Evolutionary conservation across 768 basidiomycete genomes (phyloP).

Genomic region (Mycena olivaceomarginata): DNA sequence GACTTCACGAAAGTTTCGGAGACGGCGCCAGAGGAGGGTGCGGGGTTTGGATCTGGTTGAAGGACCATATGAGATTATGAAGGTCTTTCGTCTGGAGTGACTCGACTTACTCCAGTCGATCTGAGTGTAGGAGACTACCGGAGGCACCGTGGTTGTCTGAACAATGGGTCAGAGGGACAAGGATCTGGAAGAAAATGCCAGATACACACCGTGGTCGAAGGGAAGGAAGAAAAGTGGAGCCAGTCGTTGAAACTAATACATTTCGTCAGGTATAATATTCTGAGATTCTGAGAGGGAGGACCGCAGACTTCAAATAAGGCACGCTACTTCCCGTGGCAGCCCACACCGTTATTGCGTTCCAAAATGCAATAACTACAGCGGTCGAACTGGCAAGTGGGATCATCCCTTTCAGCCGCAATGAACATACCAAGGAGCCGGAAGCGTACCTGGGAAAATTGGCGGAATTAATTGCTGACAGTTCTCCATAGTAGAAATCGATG

Average conservation of each 20-base stretch:
- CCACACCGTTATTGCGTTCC: not conserved
- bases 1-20: not conserved
- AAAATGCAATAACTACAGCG: not conserved
- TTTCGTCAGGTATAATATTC: not conserved
- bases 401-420: not conserved
- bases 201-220: not conserved
- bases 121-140: not conserved
- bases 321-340: not conserved
- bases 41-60: not conserved
- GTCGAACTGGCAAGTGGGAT: not conserved
- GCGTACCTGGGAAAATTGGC: not conserved
- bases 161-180: not conserved
- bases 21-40: not conserved
- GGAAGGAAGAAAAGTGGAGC: not conserved
- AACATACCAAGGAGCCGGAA: not conserved
- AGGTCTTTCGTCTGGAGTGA: not conserved
- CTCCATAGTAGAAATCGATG: constrained; percentile 1
- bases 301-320: not conserved
- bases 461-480: not conserved
- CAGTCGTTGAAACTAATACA: not conserved
- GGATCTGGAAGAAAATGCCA: not conserved
- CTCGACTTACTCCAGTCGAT: not conserved
- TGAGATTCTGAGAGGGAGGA: too few relatives aligned
- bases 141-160: not conserved
- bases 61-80: not conserved